Evolutionary conservation across 768 basidiomycete genomes (phyloP).

Genomic region (Tylopilus plumbeoviolaceoides): DNA sequence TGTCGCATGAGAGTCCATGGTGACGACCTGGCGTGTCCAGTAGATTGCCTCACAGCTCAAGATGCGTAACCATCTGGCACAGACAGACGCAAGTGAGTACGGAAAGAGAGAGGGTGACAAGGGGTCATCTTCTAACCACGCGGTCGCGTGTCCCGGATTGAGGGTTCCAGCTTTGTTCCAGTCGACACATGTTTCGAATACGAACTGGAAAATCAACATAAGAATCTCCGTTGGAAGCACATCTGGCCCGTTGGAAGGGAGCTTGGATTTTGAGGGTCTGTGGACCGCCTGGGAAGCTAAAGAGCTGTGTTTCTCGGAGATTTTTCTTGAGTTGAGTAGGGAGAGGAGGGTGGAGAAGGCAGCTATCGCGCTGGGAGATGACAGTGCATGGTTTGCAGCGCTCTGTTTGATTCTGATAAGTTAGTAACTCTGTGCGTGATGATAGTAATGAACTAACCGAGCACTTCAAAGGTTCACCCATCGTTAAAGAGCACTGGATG

Average conservation of each 20-base stretch:
- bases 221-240: constrained; percentile 6
- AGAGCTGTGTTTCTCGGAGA: background rate
- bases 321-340: background rate
- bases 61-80: constrained; percentile 14
- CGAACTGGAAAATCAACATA: constrained; percentile 2
- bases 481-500: background rate
- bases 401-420: background rate
- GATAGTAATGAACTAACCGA: background rate
- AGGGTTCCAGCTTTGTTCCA: background rate
- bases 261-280: background rate
- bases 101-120: constrained; percentile 6
- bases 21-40: constrained; percentile 19
- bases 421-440: background rate
- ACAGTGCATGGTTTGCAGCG: background rate
- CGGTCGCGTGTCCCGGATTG: background rate
- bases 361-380: background rate
- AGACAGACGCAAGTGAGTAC: constrained; percentile 13
- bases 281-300: too few species aligned
- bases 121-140: constrained; percentile 12
- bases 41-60: constrained; percentile 8
- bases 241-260: background rate
- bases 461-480: background rate
- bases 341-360: background rate
- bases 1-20: constrained; percentile 7
- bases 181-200: constrained; percentile 3